Percentiles rank a stretch among this genome's conserved stretches.
These are phyloP conservation scores for Candida sp. DNA, from an alignment of 1,139 yeast species.

Conservation along the genomic window DNA sequence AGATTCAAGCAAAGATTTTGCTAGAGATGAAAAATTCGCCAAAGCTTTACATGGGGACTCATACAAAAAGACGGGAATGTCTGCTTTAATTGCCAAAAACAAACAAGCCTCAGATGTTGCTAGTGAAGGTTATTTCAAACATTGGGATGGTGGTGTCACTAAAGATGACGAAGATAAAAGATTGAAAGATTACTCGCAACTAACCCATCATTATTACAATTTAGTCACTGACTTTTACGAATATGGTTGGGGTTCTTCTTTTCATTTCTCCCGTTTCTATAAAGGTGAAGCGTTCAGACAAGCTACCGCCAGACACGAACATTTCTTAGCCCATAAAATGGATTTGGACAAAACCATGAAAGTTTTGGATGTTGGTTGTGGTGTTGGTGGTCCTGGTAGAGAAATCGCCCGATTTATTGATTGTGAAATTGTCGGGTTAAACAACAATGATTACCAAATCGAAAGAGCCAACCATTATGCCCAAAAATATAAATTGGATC, in stretches of 20 bases:
- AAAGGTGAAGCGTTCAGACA: slow-evolving; percentile 92
- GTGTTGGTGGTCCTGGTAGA: slow-evolving; percentile 99
- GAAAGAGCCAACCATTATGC: slow-evolving; percentile 89
- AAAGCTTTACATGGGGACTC: slow-evolving; percentile 83
- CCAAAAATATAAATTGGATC: slow-evolving; percentile 56
- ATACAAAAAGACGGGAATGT: slow-evolving; percentile 64
- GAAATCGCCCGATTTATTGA: slow-evolving; percentile 92
- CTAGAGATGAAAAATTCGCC: slow-evolving; percentile 64
- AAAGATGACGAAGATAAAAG: slow-evolving; percentile 75
- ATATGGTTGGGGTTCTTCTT: slow-evolving; percentile 98
- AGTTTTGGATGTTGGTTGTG: slow-evolving; percentile 98
- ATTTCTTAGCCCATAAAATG: slow-evolving; percentile 87
- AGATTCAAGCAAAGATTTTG: slow-evolving; percentile 31
- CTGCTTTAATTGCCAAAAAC: slow-evolving; percentile 71
- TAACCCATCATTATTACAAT: slow-evolving; percentile 95
- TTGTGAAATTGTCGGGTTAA: slow-evolving; percentile 83
- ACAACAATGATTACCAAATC: slow-evolving; percentile 96
- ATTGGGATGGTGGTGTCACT: slow-evolving; percentile 90
- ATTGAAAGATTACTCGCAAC: slow-evolving; percentile 78
- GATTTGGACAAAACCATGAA: slow-evolving; percentile 74
- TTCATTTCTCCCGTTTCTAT: slow-evolving; percentile 95
- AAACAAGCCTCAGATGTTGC: slow-evolving; percentile 84
- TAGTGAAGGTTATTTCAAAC: slow-evolving; percentile 86
- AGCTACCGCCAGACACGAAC: slow-evolving; percentile 98
- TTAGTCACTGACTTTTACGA: slow-evolving; percentile 96